These are phyloP conservation scores for Physcomitrellopsis africana DNA, from an alignment of 225 moss, liverwort and hornwort genomes.

Conservation along the genomic window DNA sequence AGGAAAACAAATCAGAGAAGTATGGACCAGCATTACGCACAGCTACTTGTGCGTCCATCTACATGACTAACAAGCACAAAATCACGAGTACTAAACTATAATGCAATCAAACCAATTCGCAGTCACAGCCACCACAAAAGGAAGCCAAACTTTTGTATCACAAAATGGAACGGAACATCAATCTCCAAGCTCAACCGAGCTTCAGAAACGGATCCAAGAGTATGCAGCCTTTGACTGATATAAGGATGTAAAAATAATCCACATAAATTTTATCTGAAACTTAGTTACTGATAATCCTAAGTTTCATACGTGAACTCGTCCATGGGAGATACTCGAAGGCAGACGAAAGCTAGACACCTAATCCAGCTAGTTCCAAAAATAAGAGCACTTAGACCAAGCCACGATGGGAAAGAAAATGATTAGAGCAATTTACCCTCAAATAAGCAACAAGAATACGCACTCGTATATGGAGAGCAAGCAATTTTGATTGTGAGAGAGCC, in stretches of 20 bases:
- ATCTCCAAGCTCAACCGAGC: background rate
- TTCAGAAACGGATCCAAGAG: background rate
- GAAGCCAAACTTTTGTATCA: background rate
- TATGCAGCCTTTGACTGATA: background rate
- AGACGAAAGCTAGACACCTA: background rate
- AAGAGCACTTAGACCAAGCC: background rate
- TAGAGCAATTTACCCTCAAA: background rate
- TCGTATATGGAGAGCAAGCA: background rate
- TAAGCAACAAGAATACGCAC: background rate
- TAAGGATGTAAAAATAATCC: background rate
- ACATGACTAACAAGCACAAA: background rate
- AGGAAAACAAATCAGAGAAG: background rate
- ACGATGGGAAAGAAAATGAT: background rate
- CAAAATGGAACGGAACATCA: background rate
- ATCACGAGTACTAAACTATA: background rate
- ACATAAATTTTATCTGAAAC: background rate
- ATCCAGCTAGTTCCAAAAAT: background rate
- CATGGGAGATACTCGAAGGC: background rate
- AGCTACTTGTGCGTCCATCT: background rate
- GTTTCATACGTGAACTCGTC: background rate
- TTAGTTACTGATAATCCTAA: no score
- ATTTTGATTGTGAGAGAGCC: background rate
- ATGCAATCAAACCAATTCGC: conserved; percentile 4
- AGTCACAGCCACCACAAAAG: background rate
- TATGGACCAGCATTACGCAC: background rate